Conservation (phyloP, 495 filamentous ascomycete genomes). For the Penicillium ucsense region DNA sequence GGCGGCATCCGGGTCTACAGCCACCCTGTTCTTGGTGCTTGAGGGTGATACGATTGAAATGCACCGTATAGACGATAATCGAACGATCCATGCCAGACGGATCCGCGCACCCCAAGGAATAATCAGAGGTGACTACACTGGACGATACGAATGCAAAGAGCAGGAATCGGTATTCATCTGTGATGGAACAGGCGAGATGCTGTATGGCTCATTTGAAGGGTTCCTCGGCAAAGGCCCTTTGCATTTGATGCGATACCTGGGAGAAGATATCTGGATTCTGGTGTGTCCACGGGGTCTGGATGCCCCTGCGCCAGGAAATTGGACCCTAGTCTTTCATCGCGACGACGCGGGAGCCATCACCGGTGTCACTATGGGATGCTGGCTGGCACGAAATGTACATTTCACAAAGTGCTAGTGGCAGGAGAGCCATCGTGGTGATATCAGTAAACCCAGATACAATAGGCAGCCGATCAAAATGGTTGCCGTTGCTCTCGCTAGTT, state of each 20-base stretch:
- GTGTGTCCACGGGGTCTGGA: neutral
- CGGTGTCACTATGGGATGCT: neutral
- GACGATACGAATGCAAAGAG: neutral
- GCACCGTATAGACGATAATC: neutral
- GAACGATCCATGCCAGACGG: neutral
- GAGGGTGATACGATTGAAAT: neutral
- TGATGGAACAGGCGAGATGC: neutral
- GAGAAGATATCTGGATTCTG: neutral
- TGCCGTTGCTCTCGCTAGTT: too few relatives aligned
- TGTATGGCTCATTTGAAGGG: neutral
- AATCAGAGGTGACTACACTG: neutral
- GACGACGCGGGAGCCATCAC: neutral
- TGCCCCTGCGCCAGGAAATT: neutral
- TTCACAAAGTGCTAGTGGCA: neutral
- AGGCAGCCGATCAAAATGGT: too few relatives aligned
- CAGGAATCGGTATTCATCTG: neutral
- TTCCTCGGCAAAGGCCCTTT: neutral
- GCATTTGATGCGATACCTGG: neutral
- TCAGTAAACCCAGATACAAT: too few relatives aligned
- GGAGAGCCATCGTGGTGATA: neutral
- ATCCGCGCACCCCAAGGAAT: neutral
- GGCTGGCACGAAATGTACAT: neutral
- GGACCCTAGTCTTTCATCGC: neutral
- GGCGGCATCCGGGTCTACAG: neutral
- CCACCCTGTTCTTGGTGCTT: neutral